Percentiles rank a stretch among this genome's conserved stretches.
phyloP scores from a whole-genome alignment of 2,329 filamentous ascomycete species.

The Alternaria sp. region DNA sequence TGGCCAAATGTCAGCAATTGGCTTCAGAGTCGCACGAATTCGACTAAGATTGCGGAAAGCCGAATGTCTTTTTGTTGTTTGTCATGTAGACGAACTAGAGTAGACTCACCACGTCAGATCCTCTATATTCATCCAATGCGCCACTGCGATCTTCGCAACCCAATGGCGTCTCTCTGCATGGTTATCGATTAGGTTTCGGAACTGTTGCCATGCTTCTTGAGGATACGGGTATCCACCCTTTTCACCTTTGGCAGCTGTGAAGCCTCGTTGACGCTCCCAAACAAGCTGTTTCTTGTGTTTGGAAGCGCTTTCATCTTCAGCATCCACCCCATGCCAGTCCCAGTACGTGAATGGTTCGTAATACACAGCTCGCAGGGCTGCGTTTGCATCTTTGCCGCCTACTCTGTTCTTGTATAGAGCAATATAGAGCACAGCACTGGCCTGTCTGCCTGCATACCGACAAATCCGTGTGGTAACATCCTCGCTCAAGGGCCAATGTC shows the following conservation, averaged over 20 bases:
- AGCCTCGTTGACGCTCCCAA: constrained; percentile 29
- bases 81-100: background rate
- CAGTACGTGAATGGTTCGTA: constrained; percentile 40
- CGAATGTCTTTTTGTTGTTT: background rate
- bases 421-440: constrained; percentile 21
- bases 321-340: constrained; percentile 33
- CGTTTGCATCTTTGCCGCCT: background rate
- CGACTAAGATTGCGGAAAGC: background rate
- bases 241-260: constrained; percentile 9
- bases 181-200: constrained; percentile 17
- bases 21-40: background rate
- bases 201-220: constrained; percentile 28
- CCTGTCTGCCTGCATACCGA: constrained; percentile 23
- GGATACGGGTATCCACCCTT: constrained; percentile 17
- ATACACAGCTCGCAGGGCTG: constrained; percentile 16
- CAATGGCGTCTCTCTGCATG: constrained; percentile 12
- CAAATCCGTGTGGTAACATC: constrained; percentile 7
- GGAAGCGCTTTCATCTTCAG: constrained; percentile 6
- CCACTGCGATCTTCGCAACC: constrained; percentile 36
- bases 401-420: constrained; percentile 11
- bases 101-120: constrained; percentile 31
- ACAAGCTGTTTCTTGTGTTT: constrained; percentile 24
- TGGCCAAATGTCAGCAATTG: background rate
- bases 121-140: constrained; percentile 33
- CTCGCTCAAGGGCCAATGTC: constrained; percentile 10